These are phyloP conservation scores for Hypoxylon fragiforme DNA, from an alignment of 495 filamentous ascomycete genomes.

Conservation along the genomic window DNA sequence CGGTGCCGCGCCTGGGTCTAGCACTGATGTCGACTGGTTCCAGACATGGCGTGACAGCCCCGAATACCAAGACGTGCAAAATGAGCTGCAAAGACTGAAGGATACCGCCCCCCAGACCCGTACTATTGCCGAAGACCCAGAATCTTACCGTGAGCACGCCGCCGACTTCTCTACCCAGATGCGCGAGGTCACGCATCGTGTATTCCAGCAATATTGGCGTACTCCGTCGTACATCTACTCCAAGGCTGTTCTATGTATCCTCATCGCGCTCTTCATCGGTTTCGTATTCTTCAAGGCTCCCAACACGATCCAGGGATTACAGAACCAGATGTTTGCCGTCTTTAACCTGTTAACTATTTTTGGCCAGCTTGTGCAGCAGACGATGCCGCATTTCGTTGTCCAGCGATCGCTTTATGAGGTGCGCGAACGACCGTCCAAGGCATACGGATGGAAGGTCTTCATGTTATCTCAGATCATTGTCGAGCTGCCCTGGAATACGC, in stretches of 20 bases:
- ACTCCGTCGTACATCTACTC: slow-evolving; percentile 86
- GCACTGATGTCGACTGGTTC: slow-evolving; percentile 79
- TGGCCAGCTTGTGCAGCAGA: slow-evolving; percentile 75
- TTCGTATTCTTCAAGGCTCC: slow-evolving; percentile 81
- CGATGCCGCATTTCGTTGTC: slow-evolving; percentile 80
- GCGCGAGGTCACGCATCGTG: slow-evolving; percentile 58
- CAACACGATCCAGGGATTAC: slow-evolving; percentile 74
- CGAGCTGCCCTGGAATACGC: slow-evolving; percentile 74
- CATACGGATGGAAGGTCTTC: slow-evolving; percentile 82
- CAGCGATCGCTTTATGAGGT: slow-evolving; percentile 82
- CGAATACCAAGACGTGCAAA: slow-evolving; percentile 68
- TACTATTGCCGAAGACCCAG: slow-evolving; percentile 33
- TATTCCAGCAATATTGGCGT: slow-evolving; percentile 90
- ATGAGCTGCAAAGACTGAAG: slow-evolving; percentile 71
- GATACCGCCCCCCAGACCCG: slow-evolving; percentile 52
- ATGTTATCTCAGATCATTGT: slow-evolving; percentile 77
- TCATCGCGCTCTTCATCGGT: slow-evolving; percentile 76
- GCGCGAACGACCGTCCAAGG: slow-evolving; percentile 81
- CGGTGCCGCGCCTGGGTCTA: slow-evolving; percentile 83
- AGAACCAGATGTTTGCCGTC: slow-evolving; percentile 85
- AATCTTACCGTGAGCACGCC: slow-evolving; percentile 58
- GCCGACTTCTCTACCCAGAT: slow-evolving; percentile 60
- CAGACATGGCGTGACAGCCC: slow-evolving; percentile 75
- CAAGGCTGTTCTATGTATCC: slow-evolving; percentile 59
- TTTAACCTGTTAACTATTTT: slow-evolving; percentile 83